These are phyloP conservation scores for Aspergillus pseudoterreus DNA, from an alignment of 2,329 filamentous ascomycete species.

Conservation along the genomic window DNA sequence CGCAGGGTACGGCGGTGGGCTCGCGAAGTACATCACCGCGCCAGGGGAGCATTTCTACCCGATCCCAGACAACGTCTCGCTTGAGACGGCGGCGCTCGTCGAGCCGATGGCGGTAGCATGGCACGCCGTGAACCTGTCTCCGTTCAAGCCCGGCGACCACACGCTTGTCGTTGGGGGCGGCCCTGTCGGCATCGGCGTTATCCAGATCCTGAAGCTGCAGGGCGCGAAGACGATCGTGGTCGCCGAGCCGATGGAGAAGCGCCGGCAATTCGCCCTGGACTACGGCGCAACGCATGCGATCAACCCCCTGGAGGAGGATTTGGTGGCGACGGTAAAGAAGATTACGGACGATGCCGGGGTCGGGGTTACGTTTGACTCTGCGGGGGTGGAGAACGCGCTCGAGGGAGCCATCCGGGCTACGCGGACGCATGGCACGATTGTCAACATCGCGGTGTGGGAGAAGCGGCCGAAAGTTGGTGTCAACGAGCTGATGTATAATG, in stretches of 20 bases:
- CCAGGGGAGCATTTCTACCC: slow-evolving; percentile 24
- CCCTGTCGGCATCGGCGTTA: slow-evolving; percentile 59
- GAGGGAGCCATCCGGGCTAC: slow-evolving; percentile 48
- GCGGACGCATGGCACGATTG: slow-evolving; percentile 52
- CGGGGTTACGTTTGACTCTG: slow-evolving; percentile 60
- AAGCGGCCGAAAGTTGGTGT: slow-evolving; percentile 51
- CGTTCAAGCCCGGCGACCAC: slow-evolving; percentile 44
- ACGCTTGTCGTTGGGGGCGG: slow-evolving; percentile 59
- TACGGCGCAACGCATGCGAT: slow-evolving; percentile 56
- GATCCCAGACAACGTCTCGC: slow-evolving; percentile 26
- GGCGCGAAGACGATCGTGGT: slow-evolving; percentile 56
- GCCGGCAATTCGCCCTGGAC: slow-evolving; percentile 50
- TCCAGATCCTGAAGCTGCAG: slow-evolving; percentile 55
- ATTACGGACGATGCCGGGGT: slow-evolving; percentile 49
- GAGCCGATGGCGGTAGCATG: slow-evolving; percentile 63
- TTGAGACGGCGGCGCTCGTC: slow-evolving; percentile 53
- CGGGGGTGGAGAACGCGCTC: slow-evolving; percentile 54
- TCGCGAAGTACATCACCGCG: slow-evolving; percentile 24
- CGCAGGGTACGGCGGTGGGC: slow-evolving; percentile 26
- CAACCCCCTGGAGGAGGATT: slow-evolving; percentile 47
- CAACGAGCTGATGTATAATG: slow-evolving; percentile 52
- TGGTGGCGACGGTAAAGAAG: slow-evolving; percentile 44
- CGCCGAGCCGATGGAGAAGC: slow-evolving; percentile 50
- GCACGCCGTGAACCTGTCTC: slow-evolving; percentile 56
- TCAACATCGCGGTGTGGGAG: slow-evolving; percentile 66